phyloP scores from a whole-genome alignment of 2,329 filamentous ascomycete species.

The Claviceps digitariae region DNA sequence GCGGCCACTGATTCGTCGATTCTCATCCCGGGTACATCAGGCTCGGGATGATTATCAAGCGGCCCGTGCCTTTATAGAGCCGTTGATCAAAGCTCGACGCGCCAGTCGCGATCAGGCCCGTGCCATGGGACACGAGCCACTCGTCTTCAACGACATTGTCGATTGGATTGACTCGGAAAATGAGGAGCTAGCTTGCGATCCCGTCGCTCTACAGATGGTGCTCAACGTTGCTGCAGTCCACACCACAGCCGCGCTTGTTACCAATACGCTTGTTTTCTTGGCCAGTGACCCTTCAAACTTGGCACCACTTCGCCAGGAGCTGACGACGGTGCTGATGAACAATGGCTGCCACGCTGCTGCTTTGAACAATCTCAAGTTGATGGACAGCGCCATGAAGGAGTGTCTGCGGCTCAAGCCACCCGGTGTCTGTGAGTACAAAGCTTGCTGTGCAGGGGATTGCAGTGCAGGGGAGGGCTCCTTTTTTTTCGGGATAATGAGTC shows the following conservation, averaged over 20 bases:
- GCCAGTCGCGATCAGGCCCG: constrained; percentile 1
- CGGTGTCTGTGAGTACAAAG: constrained; percentile 4
- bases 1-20: constrained; percentile 5
- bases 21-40: constrained; percentile 2
- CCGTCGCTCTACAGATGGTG: constrained; percentile 7
- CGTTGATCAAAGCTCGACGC: constrained; percentile 5
- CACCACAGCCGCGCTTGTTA: constrained; percentile 5
- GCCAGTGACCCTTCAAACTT: constrained; percentile 3
- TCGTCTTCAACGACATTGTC: constrained; percentile 5
- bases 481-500: background rate
- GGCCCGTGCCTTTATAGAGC: constrained; percentile 6
- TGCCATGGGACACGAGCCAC: background rate
- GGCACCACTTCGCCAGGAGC: constrained; percentile 3
- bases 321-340: constrained; percentile 1
- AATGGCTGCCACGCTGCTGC: constrained; percentile 5
- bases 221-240: constrained; percentile 7
- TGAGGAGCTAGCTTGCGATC: constrained; percentile 5
- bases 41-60: constrained; percentile 5
- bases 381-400: constrained; percentile 7
- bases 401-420: constrained; percentile 6
- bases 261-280: constrained; percentile 6
- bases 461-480: too few species aligned
- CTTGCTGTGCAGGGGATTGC: background rate
- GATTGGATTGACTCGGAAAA: constrained; percentile 8
- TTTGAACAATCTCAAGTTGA: constrained; percentile 5